Evolutionary conservation across 1,284 basidiomycete genomes (phyloP), one percentile per base, ranked within the genome.

Genomic region (Cutaneotrichosporon daszewskae): DNA sequence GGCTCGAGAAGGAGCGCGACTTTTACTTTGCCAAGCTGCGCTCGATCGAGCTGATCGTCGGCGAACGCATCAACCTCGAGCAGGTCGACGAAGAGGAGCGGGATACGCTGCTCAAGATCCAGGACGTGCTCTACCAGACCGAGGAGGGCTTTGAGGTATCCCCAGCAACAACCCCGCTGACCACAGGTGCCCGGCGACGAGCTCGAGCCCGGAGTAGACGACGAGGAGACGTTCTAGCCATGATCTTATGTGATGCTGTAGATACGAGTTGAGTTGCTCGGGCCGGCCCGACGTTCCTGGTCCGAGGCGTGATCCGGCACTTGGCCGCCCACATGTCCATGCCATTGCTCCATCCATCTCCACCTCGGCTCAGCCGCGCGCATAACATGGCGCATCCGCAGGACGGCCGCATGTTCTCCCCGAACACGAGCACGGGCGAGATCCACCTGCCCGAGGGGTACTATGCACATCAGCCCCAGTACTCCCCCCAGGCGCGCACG

Each of bases 21-120:
- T 98, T 98, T 70, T 98, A 98, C 74, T 98, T 97, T 73, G 83
- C 85, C 60, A 98, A 95, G 87, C 78, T 96, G 48, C 82, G 91
- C 35, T 86, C 94, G 56, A 97, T 99, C 59, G 94, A 99, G 72
- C 87, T 97, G 53, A 75, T 97, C 18, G 87, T 87, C 3, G 86
- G 89, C 62, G 76, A 79, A 46, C 82, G 87, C 47, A 45, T 80
- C 32, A 84, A 86, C 54, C 68, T 68, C 12, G 73, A 82, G 14
- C 81, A 82, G 53, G 73, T 66, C 5, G 76, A 78, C 13, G 79
- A 77, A 7, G 76, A 77, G 43, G 84, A 88, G 41, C 81, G 83
- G 55, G 74, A 77, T 10, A 80, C 83, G 2, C 74, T 98, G 45
- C 77, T 77, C 50, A 83, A 87, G 58, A 89, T 98, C 53, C 91